Percentiles rank a stretch among this genome's conserved stretches.
These are phyloP conservation scores for Tolypocladium pustulatum DNA, from an alignment of 2,329 filamentous ascomycete genomes.

Conservation along the genomic window DNA sequence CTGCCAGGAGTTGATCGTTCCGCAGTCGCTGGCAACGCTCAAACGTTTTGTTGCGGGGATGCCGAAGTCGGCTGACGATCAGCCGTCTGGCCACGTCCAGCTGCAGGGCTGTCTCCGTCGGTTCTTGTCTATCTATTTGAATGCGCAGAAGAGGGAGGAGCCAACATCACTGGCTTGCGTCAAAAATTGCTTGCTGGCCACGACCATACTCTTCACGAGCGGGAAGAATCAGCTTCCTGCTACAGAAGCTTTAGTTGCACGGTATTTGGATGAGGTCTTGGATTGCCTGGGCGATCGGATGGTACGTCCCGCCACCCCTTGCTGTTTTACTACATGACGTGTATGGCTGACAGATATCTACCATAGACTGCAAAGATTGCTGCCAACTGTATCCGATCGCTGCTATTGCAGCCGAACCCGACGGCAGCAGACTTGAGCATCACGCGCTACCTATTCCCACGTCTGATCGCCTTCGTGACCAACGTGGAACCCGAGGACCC, in stretches of 20 bases:
- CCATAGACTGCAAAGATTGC: conserved; percentile 73
- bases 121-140: conserved; percentile 69
- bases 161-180: conserved; percentile 77
- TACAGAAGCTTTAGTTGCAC: conserved; percentile 62
- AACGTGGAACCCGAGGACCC: conserved; percentile 65
- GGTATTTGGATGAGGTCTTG: conserved; percentile 69
- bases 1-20: conserved; percentile 82
- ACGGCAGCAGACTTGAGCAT: conserved; percentile 62
- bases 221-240: conserved; percentile 64
- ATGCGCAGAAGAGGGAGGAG: conserved; percentile 63
- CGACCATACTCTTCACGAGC: conserved; percentile 79
- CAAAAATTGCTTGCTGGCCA: conserved; percentile 83
- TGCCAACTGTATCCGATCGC: conserved; percentile 76
- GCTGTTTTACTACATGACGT: not conserved
- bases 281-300: conserved; percentile 75
- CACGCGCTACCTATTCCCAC: conserved; percentile 62
- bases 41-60: conserved; percentile 81
- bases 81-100: conserved; percentile 52
- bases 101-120: conserved; percentile 72
- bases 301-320: conserved; percentile 30
- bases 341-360: not conserved
- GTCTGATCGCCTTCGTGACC: conserved; percentile 65
- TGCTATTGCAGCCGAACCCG: conserved; percentile 57
- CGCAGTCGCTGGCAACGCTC: conserved; percentile 81
- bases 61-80: conserved; percentile 34